A percentile compares a stretch with the other conserved stretches of the same genome.
These are phyloP conservation scores for Euphorbia lathyris DNA, from an alignment of 345 rosid species.

Conservation along the genomic window DNA sequence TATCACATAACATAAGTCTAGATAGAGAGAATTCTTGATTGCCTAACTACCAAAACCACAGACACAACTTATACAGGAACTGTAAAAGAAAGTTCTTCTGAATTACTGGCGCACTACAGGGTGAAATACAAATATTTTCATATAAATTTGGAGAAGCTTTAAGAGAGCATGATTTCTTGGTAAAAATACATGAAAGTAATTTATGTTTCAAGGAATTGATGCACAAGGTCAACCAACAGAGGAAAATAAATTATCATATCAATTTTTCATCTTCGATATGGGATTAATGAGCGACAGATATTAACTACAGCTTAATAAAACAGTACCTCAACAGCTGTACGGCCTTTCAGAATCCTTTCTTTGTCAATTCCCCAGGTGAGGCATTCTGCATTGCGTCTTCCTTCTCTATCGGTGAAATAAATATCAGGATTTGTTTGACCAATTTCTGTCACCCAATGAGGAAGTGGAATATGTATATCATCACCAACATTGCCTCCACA, in stretches of 20 bases:
- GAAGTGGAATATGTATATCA: constrained; percentile 93
- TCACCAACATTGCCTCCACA: constrained; percentile 99
- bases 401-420: constrained; percentile 94
- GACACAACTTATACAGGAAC: background rate
- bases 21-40: background rate
- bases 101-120: background rate
- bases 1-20: background rate
- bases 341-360: constrained; percentile 84
- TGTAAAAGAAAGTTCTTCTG: background rate
- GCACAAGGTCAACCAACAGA: background rate
- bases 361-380: constrained; percentile 97
- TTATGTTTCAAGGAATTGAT: background rate
- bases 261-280: constrained; percentile 3
- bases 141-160: background rate
- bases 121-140: background rate
- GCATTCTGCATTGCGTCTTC: constrained; percentile 94
- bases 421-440: constrained; percentile 90
- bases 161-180: background rate
- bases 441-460: constrained; percentile 93
- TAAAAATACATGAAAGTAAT: background rate
- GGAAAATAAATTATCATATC: background rate
- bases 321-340: constrained; percentile 88
- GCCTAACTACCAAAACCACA: constrained; percentile 2
- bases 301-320: background rate
- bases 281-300: background rate